Conservation (phyloP, 208 protist genomes). For the Trypanosoma theileri region DNA sequence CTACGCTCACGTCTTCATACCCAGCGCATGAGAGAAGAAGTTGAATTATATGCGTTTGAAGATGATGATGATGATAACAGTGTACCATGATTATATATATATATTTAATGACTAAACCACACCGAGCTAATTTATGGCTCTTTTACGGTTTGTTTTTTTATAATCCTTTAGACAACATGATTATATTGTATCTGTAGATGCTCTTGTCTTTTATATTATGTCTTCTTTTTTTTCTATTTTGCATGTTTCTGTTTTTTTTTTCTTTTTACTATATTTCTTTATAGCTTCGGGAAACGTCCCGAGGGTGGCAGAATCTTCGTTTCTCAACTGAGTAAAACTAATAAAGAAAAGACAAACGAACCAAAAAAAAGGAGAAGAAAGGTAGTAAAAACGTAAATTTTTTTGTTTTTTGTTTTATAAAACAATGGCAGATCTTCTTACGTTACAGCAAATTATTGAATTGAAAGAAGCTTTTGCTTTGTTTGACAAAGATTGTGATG, state of each 20-base stretch:
- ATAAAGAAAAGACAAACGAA: constrained; percentile 3
- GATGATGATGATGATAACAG: constrained; percentile 68
- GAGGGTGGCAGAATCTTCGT: neutral
- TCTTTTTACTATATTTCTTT: constrained; percentile 15
- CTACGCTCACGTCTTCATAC: constrained; percentile 69
- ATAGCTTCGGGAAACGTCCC: neutral
- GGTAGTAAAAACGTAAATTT: constrained; percentile 6
- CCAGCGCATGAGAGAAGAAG: constrained; percentile 52
- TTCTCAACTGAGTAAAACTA: neutral
- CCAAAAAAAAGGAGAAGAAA: constrained; percentile 7
- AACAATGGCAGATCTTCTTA: constrained; percentile 91
- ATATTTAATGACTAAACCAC: neutral
- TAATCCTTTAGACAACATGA: no score
- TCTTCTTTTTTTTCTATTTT: neutral
- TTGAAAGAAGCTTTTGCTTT: constrained; percentile 99
- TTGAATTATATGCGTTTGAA: constrained; percentile 80
- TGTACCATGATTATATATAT: neutral
- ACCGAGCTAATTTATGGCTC: no score
- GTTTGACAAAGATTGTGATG: constrained; percentile 99
- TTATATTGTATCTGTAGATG: no score
- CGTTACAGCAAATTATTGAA: constrained; percentile 99
- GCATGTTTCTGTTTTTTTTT: constrained; percentile 7
- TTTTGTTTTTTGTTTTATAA: neutral
- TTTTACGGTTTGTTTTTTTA: no score
- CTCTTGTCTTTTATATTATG: neutral